These are phyloP conservation scores for Strobilomyces echinocephalus DNA, from an alignment of 768 basidiomycete genomes.

Conservation along the genomic window DNA sequence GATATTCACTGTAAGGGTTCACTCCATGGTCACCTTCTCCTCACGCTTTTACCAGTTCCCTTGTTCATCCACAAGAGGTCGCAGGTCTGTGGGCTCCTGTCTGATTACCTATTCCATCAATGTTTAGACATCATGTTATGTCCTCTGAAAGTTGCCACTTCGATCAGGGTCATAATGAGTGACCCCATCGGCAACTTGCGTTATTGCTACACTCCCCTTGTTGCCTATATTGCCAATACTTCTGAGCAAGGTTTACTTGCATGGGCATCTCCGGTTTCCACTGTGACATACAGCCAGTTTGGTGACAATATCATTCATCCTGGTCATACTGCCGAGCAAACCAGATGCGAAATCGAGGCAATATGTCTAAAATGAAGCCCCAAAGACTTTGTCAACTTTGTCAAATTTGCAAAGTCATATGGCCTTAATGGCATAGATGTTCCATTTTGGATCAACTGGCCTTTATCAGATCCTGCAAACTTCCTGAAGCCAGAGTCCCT, in stretches of 20 bases:
- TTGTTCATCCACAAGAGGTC: too few species aligned
- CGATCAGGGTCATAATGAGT: too few species aligned
- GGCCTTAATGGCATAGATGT: neutral
- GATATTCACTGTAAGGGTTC: too few species aligned
- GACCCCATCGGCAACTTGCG: too few species aligned
- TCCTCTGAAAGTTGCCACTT: too few species aligned
- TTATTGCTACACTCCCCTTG: neutral
- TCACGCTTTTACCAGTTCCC: too few species aligned
- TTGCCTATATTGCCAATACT: neutral
- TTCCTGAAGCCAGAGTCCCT: neutral
- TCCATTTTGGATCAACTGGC: neutral
- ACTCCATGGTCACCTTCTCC: too few species aligned
- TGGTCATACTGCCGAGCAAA: neutral
- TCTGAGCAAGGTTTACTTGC: neutral
- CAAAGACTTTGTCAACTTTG: neutral
- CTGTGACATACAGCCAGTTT: neutral
- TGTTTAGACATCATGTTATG: too few species aligned
- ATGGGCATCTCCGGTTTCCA: neutral
- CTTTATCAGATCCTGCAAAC: neutral
- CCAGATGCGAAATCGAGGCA: neutral
- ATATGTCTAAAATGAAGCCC: neutral
- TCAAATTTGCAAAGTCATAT: neutral
- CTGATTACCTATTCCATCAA: too few species aligned
- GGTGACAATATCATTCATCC: neutral
- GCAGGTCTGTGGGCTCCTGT: too few species aligned